Evolutionary conservation across 2,329 filamentous ascomycete species (phyloP), one percentile per base, ranked within the genome.

Genomic region (Scedosporium boydii): DNA sequence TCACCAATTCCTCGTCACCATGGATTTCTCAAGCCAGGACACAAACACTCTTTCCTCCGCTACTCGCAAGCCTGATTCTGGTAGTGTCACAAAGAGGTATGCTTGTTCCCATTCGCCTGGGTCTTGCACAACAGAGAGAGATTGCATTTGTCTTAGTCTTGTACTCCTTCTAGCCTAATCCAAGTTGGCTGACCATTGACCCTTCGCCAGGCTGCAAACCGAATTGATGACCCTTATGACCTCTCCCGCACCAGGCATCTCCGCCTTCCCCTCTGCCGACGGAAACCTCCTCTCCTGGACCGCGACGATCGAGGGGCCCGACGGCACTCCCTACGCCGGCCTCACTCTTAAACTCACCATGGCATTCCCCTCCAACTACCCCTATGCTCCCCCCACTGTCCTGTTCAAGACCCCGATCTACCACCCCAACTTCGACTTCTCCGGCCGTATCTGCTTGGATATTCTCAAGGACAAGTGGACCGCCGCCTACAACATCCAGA

Each of bases 401-500:
- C 83, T 96, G 64, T 99, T 97, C 86, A 96, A 93, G 80, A 99
- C 96, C 6, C 95, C 95, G 44, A 97, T 99, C 77, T 99, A 98
- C 81, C 95, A 99, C 76, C 95, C 95, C 61, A 99, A 99, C 70
- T 91, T 99, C 69, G 95, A 99, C 78, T 97, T 99, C 79, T 93
- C 90, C 3, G 95, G 95, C 48, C 86, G 95, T 63, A 99, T 99
- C 76, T 99, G 95, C 75, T 82, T 99, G 65, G 96, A 99, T 72
- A 99, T 99, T 68, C 82, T 99, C 67, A 98, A 97, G 82, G 95
- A 98, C 76, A 97, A 97, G 80, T 99, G 95, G 95, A 96, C 92
- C 64, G 92, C 95, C 18, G 93, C 96, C 53, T 96, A 97, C 82
- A 98, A 98, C 72, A 92, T 96, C 65, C 91, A 96, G 75, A 96